A percentile compares a stretch with the other conserved stretches of the same genome.
These are phyloP conservation scores for Lumnitzera littorea DNA, from an alignment of 345 rosid species.

Conservation along the genomic window DNA sequence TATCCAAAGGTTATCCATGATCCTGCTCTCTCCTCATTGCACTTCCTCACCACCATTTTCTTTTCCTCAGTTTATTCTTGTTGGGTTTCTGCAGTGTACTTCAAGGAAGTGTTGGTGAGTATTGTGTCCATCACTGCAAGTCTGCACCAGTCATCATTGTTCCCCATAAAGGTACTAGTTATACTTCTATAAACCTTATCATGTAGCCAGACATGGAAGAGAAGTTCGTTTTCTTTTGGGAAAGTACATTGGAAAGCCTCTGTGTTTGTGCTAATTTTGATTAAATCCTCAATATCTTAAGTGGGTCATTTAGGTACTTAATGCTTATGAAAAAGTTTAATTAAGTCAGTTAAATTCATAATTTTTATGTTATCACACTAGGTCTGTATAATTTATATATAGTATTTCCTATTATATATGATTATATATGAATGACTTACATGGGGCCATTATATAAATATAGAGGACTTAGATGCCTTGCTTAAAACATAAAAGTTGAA, in stretches of 20 bases:
- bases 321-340: no score
- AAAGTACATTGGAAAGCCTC: not conserved
- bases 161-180: slow-evolving; percentile 67
- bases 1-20: slow-evolving; percentile 49
- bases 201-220: not conserved
- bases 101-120: slow-evolving; percentile 76
- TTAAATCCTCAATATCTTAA: no score
- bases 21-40: not conserved
- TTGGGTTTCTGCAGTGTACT: slow-evolving; percentile 37
- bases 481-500: no score
- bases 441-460: no score
- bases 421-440: no score
- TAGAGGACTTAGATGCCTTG: no score
- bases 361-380: no score
- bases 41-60: not conserved
- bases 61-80: not conserved
- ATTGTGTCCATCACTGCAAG: slow-evolving; percentile 80
- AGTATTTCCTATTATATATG: no score
- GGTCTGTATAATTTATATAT: no score
- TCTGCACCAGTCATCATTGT: slow-evolving; percentile 68
- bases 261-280: no score
- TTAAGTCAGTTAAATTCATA: no score
- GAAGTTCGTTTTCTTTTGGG: not conserved
- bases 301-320: no score
- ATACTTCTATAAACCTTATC: not conserved